Base-by-base conservation (phyloP, 2,329 filamentous ascomycete genomes). In the Aspergillus sp. region DNA sequence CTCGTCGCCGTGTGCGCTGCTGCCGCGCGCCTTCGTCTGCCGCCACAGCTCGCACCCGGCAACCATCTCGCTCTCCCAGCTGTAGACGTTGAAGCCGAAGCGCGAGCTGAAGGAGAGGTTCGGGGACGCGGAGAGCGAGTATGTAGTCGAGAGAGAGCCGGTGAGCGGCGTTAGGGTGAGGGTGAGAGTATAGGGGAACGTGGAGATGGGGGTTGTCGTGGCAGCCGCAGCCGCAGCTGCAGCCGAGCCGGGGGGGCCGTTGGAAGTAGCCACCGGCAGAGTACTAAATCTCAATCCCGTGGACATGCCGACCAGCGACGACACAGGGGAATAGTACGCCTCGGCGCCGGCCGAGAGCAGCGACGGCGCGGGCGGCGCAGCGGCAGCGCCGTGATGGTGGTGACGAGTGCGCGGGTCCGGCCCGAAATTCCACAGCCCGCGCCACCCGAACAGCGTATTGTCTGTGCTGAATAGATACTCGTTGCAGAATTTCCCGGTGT, bases 41-140 rank as follows among this genome's bases (percentile, higher is more conserved):
- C 84, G 78, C 89, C 91, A 98, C 26, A 96, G 67, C 64, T 98
- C 91, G 64, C 86, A 84, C 10, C 91, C 91, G 15, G 96, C 74
- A 15, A 86, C 80, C 69, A 94, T 81, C 37, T 91, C 83, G 53
- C 86, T 94, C 66, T 98, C 91, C 66, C 95, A 98, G 55, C 86
- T 94, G 63, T 95, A 96, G 30, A 95, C 82, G 52, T 98, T 98
- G 63, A 98, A 98, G 53, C 93, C 86, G 63, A 96, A 89, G 30
- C 82, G 78, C 14, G 86, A 93, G 42, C 86, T 91, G 30, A 98
- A 72, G 8, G 86, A 83, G 45, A 93, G 75, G 49, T 86, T 78
- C 20, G 75, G 75, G 3, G 86, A 86, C 2, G 89, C 89, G 51
- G 85, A 82, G 29, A 96, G 84, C 0, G 91, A 84, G 57, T 98